Evolutionary conservation across 176 grass and related monocot genomes (phyloP), one percentile per base, ranked within the genome.

Genomic region (Paspalum notatum): DNA sequence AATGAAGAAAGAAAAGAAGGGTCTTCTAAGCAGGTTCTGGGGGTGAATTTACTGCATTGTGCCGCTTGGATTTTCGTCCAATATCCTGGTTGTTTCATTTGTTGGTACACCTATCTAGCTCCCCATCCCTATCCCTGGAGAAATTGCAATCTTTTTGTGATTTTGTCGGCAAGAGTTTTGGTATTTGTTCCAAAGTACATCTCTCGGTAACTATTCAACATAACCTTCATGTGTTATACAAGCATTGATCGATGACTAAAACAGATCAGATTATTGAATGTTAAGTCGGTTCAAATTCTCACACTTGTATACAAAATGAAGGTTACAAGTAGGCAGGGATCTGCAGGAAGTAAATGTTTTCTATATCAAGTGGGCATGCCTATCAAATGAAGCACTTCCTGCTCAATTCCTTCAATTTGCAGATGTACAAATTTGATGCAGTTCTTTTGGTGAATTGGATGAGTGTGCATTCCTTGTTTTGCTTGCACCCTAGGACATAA

Each of bases 1-100:
- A 63, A 95, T 99, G 90, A 99, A 99, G 85, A 99, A 97, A 72
- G 94, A 92, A 59, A 97, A 95, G 92, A 99, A 95, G 86, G 87
- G 92, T 26, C 54, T 99, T 66, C 82, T 99, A 45, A 91, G 92
- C 82, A 92, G 96, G 72, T 76, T 95, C 14, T 95, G 90, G 92
- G 79, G 96, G 12, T 95, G 81, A 86, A 50, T 77, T 24, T 15
- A 75, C 38, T 27, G 48, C 6, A 17, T 67, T 74, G 22, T 21
- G 27, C 60, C 67, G 62, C 38, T 41, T 70, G 25, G n/a, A 69
- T 75, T 80, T 71, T 81, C 54, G 74, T 57, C 26, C 46, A 76
- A 46, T 76, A 60, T 12, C 8, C 72, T 25, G 62, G 70, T 54
- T 18, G 53, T 84, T 74, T 83, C 62, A 40, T 66, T 62, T 68